These are phyloP conservation scores for Aureobasidium sp. DNA, from an alignment of 2,329 filamentous ascomycete genomes.

Conservation along the genomic window DNA sequence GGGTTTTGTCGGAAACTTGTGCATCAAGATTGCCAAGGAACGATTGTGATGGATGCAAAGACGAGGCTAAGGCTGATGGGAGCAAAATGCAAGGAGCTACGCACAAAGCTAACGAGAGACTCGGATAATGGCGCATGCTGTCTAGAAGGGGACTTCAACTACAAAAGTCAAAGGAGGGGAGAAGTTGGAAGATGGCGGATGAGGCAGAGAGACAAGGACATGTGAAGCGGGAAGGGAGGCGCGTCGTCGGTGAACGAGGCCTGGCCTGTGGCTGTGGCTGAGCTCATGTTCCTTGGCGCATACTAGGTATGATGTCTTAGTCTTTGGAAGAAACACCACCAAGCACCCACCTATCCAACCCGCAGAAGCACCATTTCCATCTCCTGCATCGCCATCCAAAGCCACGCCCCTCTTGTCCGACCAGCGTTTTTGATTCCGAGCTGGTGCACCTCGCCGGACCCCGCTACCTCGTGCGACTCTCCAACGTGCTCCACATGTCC, in stretches of 20 bases:
- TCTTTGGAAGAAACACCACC: neutral
- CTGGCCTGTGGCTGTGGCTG: neutral
- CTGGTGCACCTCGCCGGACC: neutral
- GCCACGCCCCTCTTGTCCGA: neutral
- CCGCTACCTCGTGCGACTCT: neutral
- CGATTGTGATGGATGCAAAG: neutral
- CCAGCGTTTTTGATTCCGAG: neutral
- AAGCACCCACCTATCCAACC: neutral
- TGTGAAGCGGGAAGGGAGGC: neutral
- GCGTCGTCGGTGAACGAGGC: neutral
- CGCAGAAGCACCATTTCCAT: neutral
- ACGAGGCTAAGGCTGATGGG: neutral
- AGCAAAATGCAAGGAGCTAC: neutral
- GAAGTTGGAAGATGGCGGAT: neutral
- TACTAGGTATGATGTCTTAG: neutral
- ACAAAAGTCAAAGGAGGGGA: neutral
- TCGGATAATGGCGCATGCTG: neutral
- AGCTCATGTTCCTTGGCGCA: neutral
- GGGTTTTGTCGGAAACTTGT: neutral
- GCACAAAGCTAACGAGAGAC: neutral
- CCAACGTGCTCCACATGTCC: slow-evolving; percentile 10
- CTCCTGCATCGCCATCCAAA: neutral
- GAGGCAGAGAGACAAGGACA: neutral
- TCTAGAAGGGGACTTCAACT: neutral
- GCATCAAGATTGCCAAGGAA: neutral